A percentile compares a stretch with the other conserved stretches of the same genome.
Conservation (phyloP, 1,284 basidiomycete genomes). For the Ceratobasidium sp. region DNA sequence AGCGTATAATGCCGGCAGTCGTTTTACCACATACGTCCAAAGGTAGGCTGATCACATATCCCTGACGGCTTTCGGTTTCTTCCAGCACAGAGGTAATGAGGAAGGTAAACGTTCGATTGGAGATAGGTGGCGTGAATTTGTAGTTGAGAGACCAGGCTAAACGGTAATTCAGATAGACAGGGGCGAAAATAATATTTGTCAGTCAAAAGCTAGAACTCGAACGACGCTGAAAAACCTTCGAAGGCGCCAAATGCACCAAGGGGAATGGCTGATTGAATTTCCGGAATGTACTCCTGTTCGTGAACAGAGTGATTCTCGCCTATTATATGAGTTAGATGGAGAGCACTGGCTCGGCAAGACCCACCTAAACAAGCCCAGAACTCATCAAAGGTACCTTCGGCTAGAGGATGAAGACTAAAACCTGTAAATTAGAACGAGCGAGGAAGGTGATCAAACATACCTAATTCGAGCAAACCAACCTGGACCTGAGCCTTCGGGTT, state of each 20-base stretch:
- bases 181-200: background rate
- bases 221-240: slow-evolving; percentile 21
- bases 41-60: slow-evolving; percentile 34
- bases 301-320: slow-evolving; percentile 25
- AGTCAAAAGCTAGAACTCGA: too few species aligned
- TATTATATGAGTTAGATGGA: background rate
- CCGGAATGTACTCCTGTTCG: slow-evolving; percentile 36
- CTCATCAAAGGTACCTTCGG: slow-evolving; percentile 15
- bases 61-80: background rate
- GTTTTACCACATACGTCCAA: too few species aligned
- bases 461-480: slow-evolving; percentile 13
- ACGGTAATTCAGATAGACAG: background rate
- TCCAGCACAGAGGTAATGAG: slow-evolving; percentile 29
- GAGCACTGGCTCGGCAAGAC: background rate
- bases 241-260: slow-evolving; percentile 24
- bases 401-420: background rate
- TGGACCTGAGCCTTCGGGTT: slow-evolving; percentile 1
- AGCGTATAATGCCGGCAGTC: too few species aligned
- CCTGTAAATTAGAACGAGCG: background rate
- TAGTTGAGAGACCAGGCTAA: slow-evolving; percentile 29
- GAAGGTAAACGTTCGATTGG: slow-evolving; percentile 27
- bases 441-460: background rate
- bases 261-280: background rate
- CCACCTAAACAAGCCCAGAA: slow-evolving; percentile 31
- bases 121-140: slow-evolving; percentile 27